These are phyloP conservation scores for Arthrobotrys sphaeroides DNA, from an alignment of 2,329 filamentous ascomycete species.

Conservation along the genomic window DNA sequence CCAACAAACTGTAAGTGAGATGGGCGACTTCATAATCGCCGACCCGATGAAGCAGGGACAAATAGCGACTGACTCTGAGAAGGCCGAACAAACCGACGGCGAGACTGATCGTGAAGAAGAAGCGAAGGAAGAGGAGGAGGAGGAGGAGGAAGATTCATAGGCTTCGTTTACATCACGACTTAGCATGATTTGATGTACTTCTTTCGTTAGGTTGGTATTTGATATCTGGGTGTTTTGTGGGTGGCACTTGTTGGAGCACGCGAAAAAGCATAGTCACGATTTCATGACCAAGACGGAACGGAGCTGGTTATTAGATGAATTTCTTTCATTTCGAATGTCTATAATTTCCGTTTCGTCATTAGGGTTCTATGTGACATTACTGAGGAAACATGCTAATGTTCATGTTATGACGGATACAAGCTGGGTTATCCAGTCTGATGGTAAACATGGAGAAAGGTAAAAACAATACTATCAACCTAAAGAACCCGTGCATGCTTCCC, in stretches of 20 bases:
- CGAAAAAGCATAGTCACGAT: slow-evolving; percentile 7
- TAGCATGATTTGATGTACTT: background rate
- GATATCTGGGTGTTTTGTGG: slow-evolving; percentile 24
- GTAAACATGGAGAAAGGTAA: background rate
- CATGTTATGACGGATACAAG: background rate
- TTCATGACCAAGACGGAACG: background rate
- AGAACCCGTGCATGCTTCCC: background rate
- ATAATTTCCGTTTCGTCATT: slow-evolving; percentile 30
- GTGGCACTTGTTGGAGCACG: slow-evolving; percentile 2
- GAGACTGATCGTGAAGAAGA: slow-evolving; percentile 59
- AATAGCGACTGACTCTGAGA: slow-evolving; percentile 57
- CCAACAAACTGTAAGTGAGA: slow-evolving; percentile 58
- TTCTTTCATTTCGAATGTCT: slow-evolving; percentile 8
- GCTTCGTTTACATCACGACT: slow-evolving; percentile 56
- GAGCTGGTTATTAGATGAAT: slow-evolving; percentile 15
- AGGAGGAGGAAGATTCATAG: slow-evolving; percentile 57
- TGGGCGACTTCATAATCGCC: slow-evolving; percentile 63
- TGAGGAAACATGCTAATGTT: background rate
- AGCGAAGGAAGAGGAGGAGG: slow-evolving; percentile 59
- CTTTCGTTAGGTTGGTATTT: slow-evolving; percentile 1
- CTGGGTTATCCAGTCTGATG: background rate
- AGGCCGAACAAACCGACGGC: slow-evolving; percentile 58
- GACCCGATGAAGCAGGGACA: slow-evolving; percentile 68
- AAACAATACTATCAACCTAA: background rate
- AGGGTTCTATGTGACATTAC: slow-evolving; percentile 28